Percentiles rank a stretch among this genome's conserved stretches.
Conservation (phyloP, 129 eudicot genomes). For the Scalesia atractyloides region DNA sequence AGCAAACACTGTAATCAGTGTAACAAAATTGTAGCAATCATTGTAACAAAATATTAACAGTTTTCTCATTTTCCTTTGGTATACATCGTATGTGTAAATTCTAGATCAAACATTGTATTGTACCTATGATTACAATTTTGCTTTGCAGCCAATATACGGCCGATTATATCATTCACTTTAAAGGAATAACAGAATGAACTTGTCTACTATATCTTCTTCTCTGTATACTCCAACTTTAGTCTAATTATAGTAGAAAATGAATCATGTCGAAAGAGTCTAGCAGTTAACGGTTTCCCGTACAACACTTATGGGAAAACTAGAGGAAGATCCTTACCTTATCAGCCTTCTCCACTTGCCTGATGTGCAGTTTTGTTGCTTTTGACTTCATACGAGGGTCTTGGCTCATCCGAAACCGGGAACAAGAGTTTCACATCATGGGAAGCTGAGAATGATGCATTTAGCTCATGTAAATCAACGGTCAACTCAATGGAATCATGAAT, state of each 20-base stretch:
- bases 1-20: constrained; percentile 21
- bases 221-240: constrained; percentile 28
- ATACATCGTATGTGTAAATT: constrained; percentile 21
- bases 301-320: constrained; percentile 4
- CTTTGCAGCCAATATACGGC: neutral
- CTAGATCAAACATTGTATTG: constrained; percentile 22
- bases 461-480: constrained; percentile 13
- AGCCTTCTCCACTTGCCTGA: constrained; percentile 22
- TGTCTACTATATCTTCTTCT: constrained; percentile 28
- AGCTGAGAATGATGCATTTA: constrained; percentile 19
- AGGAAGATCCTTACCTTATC: constrained; percentile 28
- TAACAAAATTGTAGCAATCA: constrained; percentile 12
- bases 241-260: constrained; percentile 24
- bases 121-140: constrained; percentile 18
- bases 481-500: constrained; percentile 1
- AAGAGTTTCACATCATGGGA: constrained; percentile 9
- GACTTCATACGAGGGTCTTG: constrained; percentile 18
- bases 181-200: constrained; percentile 6
- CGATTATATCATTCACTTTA: constrained; percentile 17
- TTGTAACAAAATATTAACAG: constrained; percentile 20
- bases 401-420: constrained; percentile 20
- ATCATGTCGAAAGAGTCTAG: constrained; percentile 16
- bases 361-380: constrained; percentile 23
- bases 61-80: constrained; percentile 12
- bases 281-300: constrained; percentile 28